A percentile compares a stretch with the other conserved stretches of the same genome.
These are phyloP conservation scores for Perkinsus marinus DNA, from an alignment of 169 alveolate species.

Conservation along the genomic window DNA sequence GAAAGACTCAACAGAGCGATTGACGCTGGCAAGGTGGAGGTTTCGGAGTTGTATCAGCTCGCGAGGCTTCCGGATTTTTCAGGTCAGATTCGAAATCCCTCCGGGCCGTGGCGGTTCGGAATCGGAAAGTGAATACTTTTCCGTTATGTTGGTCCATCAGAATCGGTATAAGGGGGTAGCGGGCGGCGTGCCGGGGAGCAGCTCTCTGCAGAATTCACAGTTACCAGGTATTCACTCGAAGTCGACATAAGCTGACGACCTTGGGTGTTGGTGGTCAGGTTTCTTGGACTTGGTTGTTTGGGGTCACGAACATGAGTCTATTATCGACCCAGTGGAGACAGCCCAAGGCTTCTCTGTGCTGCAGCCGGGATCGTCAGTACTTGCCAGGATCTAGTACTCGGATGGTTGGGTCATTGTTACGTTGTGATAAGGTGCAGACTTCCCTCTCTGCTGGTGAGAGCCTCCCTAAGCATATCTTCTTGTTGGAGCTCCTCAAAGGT, in stretches of 20 bases:
- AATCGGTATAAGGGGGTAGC: conserved; percentile 67
- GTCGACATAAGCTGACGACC: neutral
- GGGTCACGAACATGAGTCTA: conserved; percentile 92
- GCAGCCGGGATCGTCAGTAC: conserved; percentile 52
- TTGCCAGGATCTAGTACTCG: too few species aligned
- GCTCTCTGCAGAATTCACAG: conserved; percentile 61
- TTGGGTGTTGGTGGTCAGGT: neutral
- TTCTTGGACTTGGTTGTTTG: conserved; percentile 74
- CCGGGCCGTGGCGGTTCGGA: neutral
- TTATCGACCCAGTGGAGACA: conserved; percentile 44
- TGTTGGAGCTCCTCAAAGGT: conserved; percentile 43
- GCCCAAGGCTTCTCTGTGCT: conserved; percentile 52
- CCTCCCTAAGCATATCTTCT: conserved; percentile 52
- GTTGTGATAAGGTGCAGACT: conserved; percentile 21
- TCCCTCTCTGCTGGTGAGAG: conserved; percentile 62
- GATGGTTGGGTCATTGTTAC: too few species aligned
- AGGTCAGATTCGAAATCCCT: conserved; percentile 6
- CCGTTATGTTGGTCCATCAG: conserved; percentile 74
- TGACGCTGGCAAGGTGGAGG: conserved; percentile 55
- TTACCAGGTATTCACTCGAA: conserved; percentile 43
- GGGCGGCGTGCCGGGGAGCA: conserved; percentile 60
- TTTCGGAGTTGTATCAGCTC: conserved; percentile 40
- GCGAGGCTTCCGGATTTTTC: neutral
- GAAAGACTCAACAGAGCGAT: conserved; percentile 67
- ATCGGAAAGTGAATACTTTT: conserved; percentile 46